A percentile compares a stretch with the other conserved stretches of the same genome.
phyloP scores from a whole-genome alignment of 768 basidiomycete species.

The Lentinula boryana region DNA sequence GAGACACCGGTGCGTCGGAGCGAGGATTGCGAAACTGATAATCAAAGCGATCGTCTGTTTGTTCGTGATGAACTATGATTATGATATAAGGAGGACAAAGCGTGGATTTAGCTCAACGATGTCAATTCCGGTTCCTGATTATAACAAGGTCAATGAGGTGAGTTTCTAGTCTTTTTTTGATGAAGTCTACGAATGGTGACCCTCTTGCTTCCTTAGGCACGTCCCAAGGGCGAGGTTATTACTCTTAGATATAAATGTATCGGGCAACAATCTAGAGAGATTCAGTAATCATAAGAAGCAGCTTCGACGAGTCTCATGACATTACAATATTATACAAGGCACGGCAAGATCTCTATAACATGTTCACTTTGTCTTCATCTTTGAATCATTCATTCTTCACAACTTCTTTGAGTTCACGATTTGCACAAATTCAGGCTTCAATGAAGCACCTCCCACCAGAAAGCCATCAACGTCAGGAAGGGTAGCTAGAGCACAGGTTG shows the following conservation, averaged over 20 bases:
- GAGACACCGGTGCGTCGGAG: background rate
- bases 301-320: background rate
- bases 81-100: background rate
- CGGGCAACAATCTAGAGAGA: background rate
- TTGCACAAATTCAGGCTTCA: constrained; percentile 94
- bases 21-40: constrained; percentile 1
- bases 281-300: too few species aligned
- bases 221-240: background rate
- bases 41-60: background rate
- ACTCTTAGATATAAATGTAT: background rate
- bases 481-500: constrained; percentile 36
- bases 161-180: background rate
- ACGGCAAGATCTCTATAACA: background rate
- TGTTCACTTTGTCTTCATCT: background rate
- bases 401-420: constrained; percentile 70
- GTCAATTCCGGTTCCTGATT: background rate
- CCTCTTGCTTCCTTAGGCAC: background rate
- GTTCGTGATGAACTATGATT: constrained; percentile 2
- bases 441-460: constrained; percentile 95
- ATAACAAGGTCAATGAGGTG: background rate
- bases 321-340: background rate
- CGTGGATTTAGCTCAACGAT: background rate
- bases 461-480: constrained; percentile 92
- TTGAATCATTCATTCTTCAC: background rate
- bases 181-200: too few species aligned